Evolutionary conservation across 2,329 filamentous ascomycete species (phyloP).

Genomic region (Teratosphaeria epicoccoides): DNA sequence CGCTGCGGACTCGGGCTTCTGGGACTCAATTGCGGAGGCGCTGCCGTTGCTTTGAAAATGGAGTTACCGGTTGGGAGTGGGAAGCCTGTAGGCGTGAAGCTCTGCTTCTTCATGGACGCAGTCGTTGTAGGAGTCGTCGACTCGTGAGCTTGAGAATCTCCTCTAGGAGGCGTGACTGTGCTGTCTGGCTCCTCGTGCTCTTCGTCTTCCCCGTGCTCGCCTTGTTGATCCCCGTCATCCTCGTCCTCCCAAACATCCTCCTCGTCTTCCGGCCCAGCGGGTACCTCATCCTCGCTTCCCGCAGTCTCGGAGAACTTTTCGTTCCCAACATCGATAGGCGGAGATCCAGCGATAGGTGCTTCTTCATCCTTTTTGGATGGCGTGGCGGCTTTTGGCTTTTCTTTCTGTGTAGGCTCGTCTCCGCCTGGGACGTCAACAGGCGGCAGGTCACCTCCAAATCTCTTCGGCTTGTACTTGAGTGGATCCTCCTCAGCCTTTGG

Average conservation of each 20-base stretch:
- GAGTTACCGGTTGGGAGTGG: slow-evolving; percentile 35
- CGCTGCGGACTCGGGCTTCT: slow-evolving; percentile 56
- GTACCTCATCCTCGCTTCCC: slow-evolving; percentile 18
- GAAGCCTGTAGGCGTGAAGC: slow-evolving; percentile 28
- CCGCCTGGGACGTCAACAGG: slow-evolving; percentile 7
- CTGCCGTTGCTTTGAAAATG: slow-evolving; percentile 41
- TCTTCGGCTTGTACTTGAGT: slow-evolving; percentile 10
- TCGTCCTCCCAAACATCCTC: slow-evolving; percentile 21
- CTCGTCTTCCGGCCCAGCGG: slow-evolving; percentile 22
- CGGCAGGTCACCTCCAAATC: slow-evolving; percentile 10
- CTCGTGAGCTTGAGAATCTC: slow-evolving; percentile 7
- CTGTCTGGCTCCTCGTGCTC: slow-evolving; percentile 25
- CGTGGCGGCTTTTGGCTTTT: slow-evolving; percentile 10
- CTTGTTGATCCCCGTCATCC: slow-evolving; percentile 14
- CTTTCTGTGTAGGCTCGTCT: slow-evolving; percentile 1
- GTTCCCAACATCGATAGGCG: slow-evolving; percentile 32
- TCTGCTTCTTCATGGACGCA: slow-evolving; percentile 15
- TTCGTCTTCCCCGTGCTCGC: slow-evolving; percentile 19
- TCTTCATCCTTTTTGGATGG: slow-evolving; percentile 22
- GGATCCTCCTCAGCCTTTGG: slow-evolving; percentile 11
- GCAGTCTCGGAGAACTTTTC: slow-evolving; percentile 18
- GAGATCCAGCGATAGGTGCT: slow-evolving; percentile 37
- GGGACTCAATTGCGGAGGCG: background rate
- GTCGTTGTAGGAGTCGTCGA: slow-evolving; percentile 19
- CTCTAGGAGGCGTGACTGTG: slow-evolving; percentile 24